Conservation (phyloP, 23 red algal species). For the Gracilariopsis chorda region DNA sequence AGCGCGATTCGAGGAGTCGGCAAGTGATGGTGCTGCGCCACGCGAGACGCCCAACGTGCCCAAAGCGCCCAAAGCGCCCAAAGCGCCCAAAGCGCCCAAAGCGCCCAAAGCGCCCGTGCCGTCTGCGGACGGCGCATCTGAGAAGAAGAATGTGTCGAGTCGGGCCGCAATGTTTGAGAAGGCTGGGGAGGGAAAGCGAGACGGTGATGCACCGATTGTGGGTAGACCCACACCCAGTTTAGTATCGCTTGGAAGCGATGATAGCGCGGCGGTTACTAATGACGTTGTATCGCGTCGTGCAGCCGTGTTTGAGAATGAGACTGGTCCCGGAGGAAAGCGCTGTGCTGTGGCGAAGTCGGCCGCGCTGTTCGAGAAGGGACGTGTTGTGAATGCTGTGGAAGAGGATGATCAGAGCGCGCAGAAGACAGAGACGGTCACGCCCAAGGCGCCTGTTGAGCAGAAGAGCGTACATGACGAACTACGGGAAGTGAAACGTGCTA, state of each 20-base stretch:
- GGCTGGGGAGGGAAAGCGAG: background rate
- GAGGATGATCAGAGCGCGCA: background rate
- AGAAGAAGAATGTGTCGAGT: background rate
- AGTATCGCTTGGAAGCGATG: slow-evolving; percentile 1
- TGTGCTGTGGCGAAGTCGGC: background rate
- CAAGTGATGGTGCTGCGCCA: too few species aligned
- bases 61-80: too few species aligned
- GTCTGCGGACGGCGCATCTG: background rate
- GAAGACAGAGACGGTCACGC: too few species aligned
- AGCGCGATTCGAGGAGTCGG: background rate
- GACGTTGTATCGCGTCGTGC: background rate
- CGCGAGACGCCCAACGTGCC: too few species aligned
- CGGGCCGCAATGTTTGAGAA: background rate
- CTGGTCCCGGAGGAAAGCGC: background rate
- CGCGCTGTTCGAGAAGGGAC: background rate
- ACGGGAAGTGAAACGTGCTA: background rate
- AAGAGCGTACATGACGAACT: slow-evolving; percentile 20
- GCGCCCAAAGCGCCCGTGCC: too few species aligned
- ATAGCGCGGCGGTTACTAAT: background rate
- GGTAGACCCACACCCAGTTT: background rate
- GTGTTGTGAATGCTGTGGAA: too few species aligned
- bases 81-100: too few species aligned
- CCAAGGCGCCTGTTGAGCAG: background rate
- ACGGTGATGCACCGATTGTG: background rate
- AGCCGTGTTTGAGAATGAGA: background rate